Base-by-base conservation (phyloP, 495 filamentous ascomycete genomes). In the Aspergillus affinis region DNA sequence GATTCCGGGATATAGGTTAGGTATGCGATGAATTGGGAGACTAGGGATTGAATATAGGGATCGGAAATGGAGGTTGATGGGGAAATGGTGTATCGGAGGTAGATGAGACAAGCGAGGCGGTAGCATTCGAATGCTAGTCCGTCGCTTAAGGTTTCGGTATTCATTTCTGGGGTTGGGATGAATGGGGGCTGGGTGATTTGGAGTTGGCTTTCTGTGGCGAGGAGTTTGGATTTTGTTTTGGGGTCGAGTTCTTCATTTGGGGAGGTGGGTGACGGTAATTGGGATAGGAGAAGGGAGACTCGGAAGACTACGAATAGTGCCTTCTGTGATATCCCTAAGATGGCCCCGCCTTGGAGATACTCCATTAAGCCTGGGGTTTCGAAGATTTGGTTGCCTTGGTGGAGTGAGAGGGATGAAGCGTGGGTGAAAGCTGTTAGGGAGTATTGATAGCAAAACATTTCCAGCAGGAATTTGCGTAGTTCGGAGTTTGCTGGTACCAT, bases 391-490 rank as follows among this genome's bases (percentile, higher is more conserved):
- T 8, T 44, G 12, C 49, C 61, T 46, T 45, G 50, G 56, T 26
- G 8, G 9, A 63, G 13, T 13, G 48, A 18, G 18, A 68, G 27
- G 17, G 48, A 49, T 2, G 62, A 13, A 0, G 58, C 57, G 17
- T 63, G 65, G 1, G 65, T 54, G 36, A 65, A 68, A 1, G 60
- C 41, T 0, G 62, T 48, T 8, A 68, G 19, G 20, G 62, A 44
- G 54, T 65, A 68, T 23, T 65, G 63, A 18, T 68, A 68, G 41
- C 65, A 65, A 21, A 68, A 68, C 20, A 63, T 41, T 17, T 65
- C 65, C 1, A 61, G 49, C 12, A 68, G 27, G 26, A 63, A 63
- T 7, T 44, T 19, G 7, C 58, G 50, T 18, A 68, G 6, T 3
- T 30, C 23, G 2, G 58, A 27, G 32, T 63, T 57, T 0, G 20